These are phyloP conservation scores for Cystofilobasidium bisporidii DNA, from an alignment of 768 basidiomycete species.

Conservation along the genomic window DNA sequence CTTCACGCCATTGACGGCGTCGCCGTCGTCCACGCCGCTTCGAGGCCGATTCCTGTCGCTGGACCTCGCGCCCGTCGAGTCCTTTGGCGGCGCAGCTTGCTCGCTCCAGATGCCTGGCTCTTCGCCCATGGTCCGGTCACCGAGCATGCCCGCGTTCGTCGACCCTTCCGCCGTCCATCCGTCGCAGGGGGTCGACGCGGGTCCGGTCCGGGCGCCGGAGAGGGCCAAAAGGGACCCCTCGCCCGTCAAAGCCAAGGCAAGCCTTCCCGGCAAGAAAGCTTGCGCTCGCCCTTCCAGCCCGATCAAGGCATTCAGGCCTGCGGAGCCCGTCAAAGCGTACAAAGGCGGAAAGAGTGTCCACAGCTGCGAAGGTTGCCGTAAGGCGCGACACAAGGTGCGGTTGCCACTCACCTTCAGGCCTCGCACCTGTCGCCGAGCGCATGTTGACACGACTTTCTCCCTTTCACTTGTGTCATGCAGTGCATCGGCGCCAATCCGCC, in stretches of 20 bases:
- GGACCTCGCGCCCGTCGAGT: not conserved
- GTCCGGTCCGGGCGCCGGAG: not conserved
- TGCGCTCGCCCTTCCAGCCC: not conserved
- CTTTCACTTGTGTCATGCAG: not conserved
- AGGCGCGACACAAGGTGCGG: not conserved
- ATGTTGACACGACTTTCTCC: not conserved
- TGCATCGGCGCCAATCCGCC: not conserved
- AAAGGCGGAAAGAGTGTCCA: not conserved
- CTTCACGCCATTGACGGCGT: not conserved
- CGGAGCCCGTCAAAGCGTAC: not conserved
- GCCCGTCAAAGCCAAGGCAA: not conserved
- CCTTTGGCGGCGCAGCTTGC: not conserved
- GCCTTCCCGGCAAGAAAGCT: not conserved
- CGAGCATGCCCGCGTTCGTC: not conserved
- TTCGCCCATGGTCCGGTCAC: not conserved
- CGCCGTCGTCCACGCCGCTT: not conserved
- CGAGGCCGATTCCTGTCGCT: not conserved
- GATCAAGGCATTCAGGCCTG: not conserved
- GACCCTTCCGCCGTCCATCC: not conserved
- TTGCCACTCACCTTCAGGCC: not conserved
- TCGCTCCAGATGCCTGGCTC: not conserved
- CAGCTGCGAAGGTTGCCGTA: not conserved
- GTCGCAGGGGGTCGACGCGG: no score
- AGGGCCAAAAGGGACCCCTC: not conserved
- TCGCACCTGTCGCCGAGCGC: not conserved